phyloP scores from a whole-genome alignment of 495 filamentous ascomycete species.

The Sphaerosporella brunnea region DNA sequence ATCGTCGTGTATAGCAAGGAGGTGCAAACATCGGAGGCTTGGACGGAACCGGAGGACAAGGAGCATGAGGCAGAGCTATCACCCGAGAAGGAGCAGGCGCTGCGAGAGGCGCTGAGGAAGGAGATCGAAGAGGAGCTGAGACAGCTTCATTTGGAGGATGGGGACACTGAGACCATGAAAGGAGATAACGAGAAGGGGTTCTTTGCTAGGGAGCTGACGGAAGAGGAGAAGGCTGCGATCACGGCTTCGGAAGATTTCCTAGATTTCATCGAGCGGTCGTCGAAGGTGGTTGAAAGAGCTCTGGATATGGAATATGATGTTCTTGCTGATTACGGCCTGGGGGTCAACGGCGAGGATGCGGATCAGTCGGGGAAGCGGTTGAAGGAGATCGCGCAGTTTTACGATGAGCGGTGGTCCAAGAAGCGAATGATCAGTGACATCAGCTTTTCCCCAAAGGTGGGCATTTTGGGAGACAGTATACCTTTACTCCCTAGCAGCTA shows the following conservation, averaged over 20 bases:
- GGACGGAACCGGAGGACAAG: constrained; percentile 44
- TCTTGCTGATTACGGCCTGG: constrained; percentile 77
- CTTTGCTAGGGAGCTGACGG: constrained; percentile 60
- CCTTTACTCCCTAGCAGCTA: background rate
- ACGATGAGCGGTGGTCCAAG: constrained; percentile 87
- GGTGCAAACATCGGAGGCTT: constrained; percentile 62
- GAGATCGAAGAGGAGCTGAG: constrained; percentile 89
- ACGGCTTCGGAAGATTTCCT: constrained; percentile 84
- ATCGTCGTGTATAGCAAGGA: constrained; percentile 87
- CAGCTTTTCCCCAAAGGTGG: constrained; percentile 77
- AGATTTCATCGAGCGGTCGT: constrained; percentile 86
- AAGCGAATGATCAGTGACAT: constrained; percentile 90
- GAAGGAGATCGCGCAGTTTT: constrained; percentile 79
- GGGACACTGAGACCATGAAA: constrained; percentile 40
- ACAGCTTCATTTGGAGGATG: constrained; percentile 28
- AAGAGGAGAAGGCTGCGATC: constrained; percentile 78
- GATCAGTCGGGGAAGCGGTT: constrained; percentile 51
- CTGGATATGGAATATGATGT: constrained; percentile 83
- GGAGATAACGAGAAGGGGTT: constrained; percentile 34
- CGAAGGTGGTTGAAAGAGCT: constrained; percentile 91
- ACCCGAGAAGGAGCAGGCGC: constrained; percentile 58
- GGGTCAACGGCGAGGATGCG: constrained; percentile 69
- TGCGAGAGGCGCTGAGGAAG: constrained; percentile 61
- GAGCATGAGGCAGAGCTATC: constrained; percentile 39
- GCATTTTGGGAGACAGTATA: constrained; percentile 17